A percentile compares a stretch with the other conserved stretches of the same genome.
Conservation (phyloP, 148 eudicot genomes). For the Vaccinium myrtillus region DNA sequence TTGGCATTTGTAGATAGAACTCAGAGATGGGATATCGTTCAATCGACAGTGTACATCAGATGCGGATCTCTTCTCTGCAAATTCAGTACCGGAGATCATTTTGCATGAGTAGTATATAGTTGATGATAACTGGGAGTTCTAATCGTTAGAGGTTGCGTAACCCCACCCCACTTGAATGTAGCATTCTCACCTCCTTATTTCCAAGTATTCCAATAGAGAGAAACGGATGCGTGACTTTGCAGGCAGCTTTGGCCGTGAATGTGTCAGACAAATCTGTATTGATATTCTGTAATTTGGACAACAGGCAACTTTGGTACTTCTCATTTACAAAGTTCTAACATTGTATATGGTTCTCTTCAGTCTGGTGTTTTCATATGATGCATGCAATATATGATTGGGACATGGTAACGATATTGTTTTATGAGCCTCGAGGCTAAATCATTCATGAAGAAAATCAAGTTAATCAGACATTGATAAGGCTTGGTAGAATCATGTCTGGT, state of each 20-base stretch:
- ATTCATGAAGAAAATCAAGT: not conserved
- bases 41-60: not conserved
- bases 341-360: not conserved
- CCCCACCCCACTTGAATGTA: not conserved
- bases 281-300: not conserved
- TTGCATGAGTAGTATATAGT: constrained; percentile 12
- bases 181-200: not conserved
- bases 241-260: not conserved
- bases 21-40: not conserved
- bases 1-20: not conserved
- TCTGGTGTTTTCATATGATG: not conserved
- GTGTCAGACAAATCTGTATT: not conserved
- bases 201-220: not conserved
- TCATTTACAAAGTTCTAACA: not conserved
- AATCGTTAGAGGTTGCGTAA: not conserved
- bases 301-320: not conserved
- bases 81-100: constrained; percentile 1
- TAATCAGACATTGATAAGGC: not conserved
- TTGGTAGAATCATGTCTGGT: no score
- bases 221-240: not conserved
- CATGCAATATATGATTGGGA: not conserved
- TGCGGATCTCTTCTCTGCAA: constrained; percentile 10
- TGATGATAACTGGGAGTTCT: not conserved
- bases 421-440: no score
- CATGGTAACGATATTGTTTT: not conserved